Base-by-base conservation (phyloP, 305 asterid species). In the Stenogyne calaminthoides region DNA sequence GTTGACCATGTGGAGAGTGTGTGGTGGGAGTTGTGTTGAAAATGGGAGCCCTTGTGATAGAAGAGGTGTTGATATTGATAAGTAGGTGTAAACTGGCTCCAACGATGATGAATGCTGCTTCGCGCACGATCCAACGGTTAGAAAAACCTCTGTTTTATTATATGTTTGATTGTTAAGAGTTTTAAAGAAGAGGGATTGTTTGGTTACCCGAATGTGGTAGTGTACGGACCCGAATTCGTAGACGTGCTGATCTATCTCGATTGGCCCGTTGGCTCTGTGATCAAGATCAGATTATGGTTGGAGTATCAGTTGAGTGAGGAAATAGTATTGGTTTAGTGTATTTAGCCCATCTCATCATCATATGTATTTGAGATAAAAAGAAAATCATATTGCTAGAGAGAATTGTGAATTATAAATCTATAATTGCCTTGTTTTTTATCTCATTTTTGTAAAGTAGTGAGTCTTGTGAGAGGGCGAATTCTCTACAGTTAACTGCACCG, bases 151-250 rank as follows among this genome's bases (percentile, higher is more conserved):
- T 62, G 36, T 10, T 15, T 1, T 22, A 22, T 22, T 22, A 22
- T 22, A 22, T 22, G 25, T 22, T 22, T 2, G 2, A 22, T 22
- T n/a, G n/a, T n/a, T n/a, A n/a, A n/a, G n/a, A n/a, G 29, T 25
- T 25, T 25, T 25, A 3, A 25, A 25, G 29, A 25, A 25, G 36
- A 32, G 52, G 16, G 52, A 16, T 44, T 44, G 16, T 11, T 5
- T 2, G 6, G 3, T 18, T 8, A 93, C 97, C 97, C 83, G 89
- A 78, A 94, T 79, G 69, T 94, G 91, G 84, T 90, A 94, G 82
- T 87, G 86, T 42, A 90, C 84, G 5, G 91, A 85, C 14, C 97
- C 97, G 61, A 87, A 91, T 73, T 94, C 99, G 74, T 94, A 88
- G 79, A 88, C 69, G 64, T 86, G 92, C 64, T 90, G 95, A 72